These are phyloP conservation scores for Cladorrhinum sp. DNA, from an alignment of 2,329 filamentous ascomycete species.

Conservation along the genomic window DNA sequence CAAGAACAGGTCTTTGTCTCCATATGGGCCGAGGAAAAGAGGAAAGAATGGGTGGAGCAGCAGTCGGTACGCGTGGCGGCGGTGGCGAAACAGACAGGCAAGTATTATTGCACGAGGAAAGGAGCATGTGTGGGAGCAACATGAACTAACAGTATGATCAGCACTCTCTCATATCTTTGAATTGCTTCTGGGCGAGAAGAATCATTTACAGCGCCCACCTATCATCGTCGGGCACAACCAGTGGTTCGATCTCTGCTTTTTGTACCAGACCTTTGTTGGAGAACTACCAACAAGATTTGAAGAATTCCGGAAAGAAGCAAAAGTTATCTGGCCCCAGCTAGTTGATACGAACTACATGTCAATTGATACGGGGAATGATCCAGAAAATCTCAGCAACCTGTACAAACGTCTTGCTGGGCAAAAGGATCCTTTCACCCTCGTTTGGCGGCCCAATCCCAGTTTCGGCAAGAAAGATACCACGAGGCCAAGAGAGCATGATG, in stretches of 20 bases:
- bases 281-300: constrained; percentile 50
- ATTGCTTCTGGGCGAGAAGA: constrained; percentile 30
- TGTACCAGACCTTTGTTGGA: constrained; percentile 62
- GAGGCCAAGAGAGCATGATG: constrained; percentile 45
- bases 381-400: background rate
- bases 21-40: background rate
- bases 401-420: background rate
- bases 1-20: background rate
- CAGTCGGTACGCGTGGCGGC: background rate
- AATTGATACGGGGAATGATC: background rate
- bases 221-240: constrained; percentile 63
- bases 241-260: constrained; percentile 61
- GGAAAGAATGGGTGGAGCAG: constrained; percentile 3
- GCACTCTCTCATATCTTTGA: constrained; percentile 34
- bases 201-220: constrained; percentile 20
- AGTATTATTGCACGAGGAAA: background rate
- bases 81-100: constrained; percentile 3
- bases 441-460: no score
- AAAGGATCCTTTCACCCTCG: background rate
- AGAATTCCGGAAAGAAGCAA: constrained; percentile 50
- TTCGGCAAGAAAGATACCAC: no score
- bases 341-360: constrained; percentile 59
- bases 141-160: background rate
- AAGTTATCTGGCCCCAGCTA: constrained; percentile 44
- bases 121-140: background rate